Evolutionary conservation across 352 stramenopile genomes (phyloP).

Genomic region (Globisporangium echinulatum): DNA sequence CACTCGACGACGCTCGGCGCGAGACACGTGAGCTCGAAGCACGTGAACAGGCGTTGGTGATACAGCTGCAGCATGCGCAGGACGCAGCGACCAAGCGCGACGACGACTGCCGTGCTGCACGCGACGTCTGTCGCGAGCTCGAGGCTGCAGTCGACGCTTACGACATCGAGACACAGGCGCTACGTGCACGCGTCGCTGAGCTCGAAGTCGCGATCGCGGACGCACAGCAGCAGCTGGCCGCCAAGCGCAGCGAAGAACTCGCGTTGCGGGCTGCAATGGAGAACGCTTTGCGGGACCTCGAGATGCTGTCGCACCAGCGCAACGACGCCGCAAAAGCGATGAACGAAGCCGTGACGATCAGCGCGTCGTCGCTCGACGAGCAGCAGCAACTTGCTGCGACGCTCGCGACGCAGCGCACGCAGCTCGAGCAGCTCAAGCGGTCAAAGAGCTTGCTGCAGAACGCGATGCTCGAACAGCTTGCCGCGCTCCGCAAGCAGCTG

Average conservation of each 20-base stretch:
- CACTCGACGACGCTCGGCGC: conserved; percentile 30
- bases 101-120: conserved; percentile 45
- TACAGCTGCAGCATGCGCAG: conserved; percentile 28
- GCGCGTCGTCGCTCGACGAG: conserved; percentile 70
- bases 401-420: conserved; percentile 52
- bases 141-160: conserved; percentile 36
- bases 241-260: conserved; percentile 39
- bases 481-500: conserved; percentile 69
- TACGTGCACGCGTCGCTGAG: conserved; percentile 17
- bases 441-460: conserved; percentile 76
- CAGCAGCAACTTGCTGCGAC: conserved; percentile 58
- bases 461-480: conserved; percentile 78
- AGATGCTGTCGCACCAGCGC: conserved; percentile 55
- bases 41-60: conserved; percentile 26
- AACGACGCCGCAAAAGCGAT: conserved; percentile 77
- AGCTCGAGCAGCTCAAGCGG: conserved; percentile 72
- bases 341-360: conserved; percentile 82
- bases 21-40: conserved; percentile 22
- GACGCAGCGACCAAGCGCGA: conserved; percentile 26
- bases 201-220: conserved; percentile 25
- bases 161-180: conserved; percentile 18
- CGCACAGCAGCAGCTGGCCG: conserved; percentile 32
- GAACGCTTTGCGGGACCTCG: conserved; percentile 50
- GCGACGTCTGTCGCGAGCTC: conserved; percentile 42
- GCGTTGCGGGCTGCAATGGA: conserved; percentile 63